Evolutionary conservation across 2,329 filamentous ascomycete genomes (phyloP).

Genomic region (Golovinomyces cichoracearum): DNA sequence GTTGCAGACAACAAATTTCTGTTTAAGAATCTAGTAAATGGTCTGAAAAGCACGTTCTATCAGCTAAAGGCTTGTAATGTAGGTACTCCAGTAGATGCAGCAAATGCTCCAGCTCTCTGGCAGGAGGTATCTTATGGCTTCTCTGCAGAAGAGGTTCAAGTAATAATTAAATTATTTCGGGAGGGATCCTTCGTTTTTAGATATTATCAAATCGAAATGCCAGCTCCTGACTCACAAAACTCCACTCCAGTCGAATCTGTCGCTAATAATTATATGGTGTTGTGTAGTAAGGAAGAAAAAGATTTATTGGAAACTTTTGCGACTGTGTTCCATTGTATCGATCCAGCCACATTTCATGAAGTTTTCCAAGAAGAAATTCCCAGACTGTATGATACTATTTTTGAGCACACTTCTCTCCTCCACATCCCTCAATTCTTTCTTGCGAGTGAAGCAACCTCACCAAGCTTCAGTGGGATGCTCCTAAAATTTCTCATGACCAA

Average conservation of each 20-base stretch:
- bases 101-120: slow-evolving; percentile 71
- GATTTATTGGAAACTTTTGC: slow-evolving; percentile 92
- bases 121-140: slow-evolving; percentile 88
- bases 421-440: slow-evolving; percentile 96
- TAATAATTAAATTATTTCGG: slow-evolving; percentile 90
- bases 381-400: slow-evolving; percentile 89
- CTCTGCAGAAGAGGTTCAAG: slow-evolving; percentile 84
- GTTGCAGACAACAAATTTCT: slow-evolving; percentile 94
- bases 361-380: slow-evolving; percentile 96
- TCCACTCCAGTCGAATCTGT: slow-evolving; percentile 73
- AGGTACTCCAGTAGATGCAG: slow-evolving; percentile 41
- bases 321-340: slow-evolving; percentile 93
- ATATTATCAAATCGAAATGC: slow-evolving; percentile 81
- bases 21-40: slow-evolving; percentile 88
- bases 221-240: slow-evolving; percentile 43
- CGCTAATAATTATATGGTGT: slow-evolving; percentile 83
- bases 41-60: slow-evolving; percentile 88
- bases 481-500: slow-evolving; percentile 91
- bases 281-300: slow-evolving; percentile 87
- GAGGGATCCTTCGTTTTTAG: slow-evolving; percentile 90
- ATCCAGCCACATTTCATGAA: slow-evolving; percentile 94
- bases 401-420: slow-evolving; percentile 77
- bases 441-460: slow-evolving; percentile 92
- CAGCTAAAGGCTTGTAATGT: slow-evolving; percentile 79
- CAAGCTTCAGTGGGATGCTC: slow-evolving; percentile 94